Base-by-base conservation (phyloP, 2,329 filamentous ascomycete genomes). In the Fusarium temperatum region DNA sequence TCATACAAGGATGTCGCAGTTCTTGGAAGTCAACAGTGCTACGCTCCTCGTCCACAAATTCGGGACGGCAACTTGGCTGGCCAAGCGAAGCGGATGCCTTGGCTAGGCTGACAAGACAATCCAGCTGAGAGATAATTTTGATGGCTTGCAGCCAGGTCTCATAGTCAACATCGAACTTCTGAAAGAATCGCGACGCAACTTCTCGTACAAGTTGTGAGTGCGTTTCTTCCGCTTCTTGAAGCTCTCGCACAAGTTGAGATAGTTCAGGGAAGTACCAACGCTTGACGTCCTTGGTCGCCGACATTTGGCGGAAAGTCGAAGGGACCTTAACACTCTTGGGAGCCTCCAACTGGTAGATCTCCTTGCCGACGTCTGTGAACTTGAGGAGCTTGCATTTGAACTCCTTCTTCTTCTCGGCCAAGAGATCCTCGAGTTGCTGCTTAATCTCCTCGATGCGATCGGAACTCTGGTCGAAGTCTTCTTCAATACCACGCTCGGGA, bases 271-370 rank as follows among this genome's bases (percentile, higher is more conserved):
- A 97, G 84, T 98, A 99, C 85, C 96, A 99, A 2, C 96, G 92
- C 83, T 97, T 98, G 79, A 97, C 93, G 64, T 92, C 91, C 72
- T 93, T 90, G 0, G 96, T 98, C 1, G 95, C 93, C 9, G 96
- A 98, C 95, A 98, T 98, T 80, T 98, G 96, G 72, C 95, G 92
- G 95, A 96, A 99, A 77, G 86, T 90, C 74, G 93, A 93, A 0
- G 96, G 96, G 6, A 99, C 91, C 82, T 97, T 98, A 79, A 94
- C 86, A 3, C 85, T 85, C 82, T 96, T 97, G 0, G 96, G 96
- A 1, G 94, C 92, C 81, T 99, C 96, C 17, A 99, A 87, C 83
- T 99, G 96, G 83, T 97, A 98, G 59, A 99, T 94, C 79, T 99
- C 96, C 81, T 99, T 99, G 70, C 96, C 96, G 13, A 97, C 93